Evolutionary conservation across 1,284 basidiomycete genomes (phyloP), one percentile per base, ranked within the genome.

Genomic region (Wolfiporia cocos): DNA sequence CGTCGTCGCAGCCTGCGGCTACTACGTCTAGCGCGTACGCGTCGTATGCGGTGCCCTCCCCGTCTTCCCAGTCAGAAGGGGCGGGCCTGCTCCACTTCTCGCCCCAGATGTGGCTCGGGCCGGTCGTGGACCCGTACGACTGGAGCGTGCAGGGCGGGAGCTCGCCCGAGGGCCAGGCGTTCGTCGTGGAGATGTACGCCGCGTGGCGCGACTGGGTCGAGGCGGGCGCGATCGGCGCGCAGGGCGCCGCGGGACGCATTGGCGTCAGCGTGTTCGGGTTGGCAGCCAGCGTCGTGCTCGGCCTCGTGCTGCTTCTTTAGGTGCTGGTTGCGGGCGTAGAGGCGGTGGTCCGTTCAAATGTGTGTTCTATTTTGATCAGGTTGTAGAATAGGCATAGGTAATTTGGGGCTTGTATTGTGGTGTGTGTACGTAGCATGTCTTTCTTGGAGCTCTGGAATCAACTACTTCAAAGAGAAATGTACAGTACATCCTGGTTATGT

Each of bases 91-190:
- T 43, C 22, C 76, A 82, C 54, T 73, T 87, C 49, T 69, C 70
- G 5, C 46, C 58, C 1, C 69, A 78, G 10, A 74, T 74, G 41
- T 74, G 71, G 65, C 63, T 80, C 21, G 61, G 56, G 21, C 70
- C 75, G 37, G 76, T 80, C 22, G 74, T 76, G 38, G 65, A 80
- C 54, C 78, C 78, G 9, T 46, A 68, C 38, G 49, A 62, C 23
- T 71, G 69, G 54, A 52, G 51, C 9, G 38, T 43, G 3, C 47
- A 67, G 49, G 71, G 71, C 9, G 44, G 56, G 12, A 37, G 64
- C 14, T 70, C 67, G 37, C 74, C 77, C 26, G 78, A 81, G 57
- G 71, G 66, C 2, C 70, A 80, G 62, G 71, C 70, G 36, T 81
- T 81, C 56, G 63, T 77, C 34, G 50, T 81, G 33, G 64, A 77